These are phyloP conservation scores for Colletotrichum tropicale DNA, from an alignment of 2,329 filamentous ascomycete genomes.

Conservation along the genomic window DNA sequence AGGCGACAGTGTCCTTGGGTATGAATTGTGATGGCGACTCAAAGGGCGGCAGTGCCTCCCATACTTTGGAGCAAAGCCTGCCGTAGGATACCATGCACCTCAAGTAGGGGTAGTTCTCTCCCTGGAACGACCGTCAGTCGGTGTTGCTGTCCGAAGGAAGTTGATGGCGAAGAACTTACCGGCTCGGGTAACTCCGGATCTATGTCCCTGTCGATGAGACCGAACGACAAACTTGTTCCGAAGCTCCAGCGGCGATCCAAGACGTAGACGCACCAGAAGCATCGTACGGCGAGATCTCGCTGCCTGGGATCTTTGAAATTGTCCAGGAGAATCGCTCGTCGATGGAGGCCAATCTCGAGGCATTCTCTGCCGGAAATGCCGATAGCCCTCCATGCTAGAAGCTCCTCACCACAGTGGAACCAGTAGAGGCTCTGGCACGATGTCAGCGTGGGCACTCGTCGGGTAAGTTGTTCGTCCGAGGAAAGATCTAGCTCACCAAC, in stretches of 20 bases:
- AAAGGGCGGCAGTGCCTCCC: conserved; percentile 46
- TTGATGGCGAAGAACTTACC: conserved; percentile 22
- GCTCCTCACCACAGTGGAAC: conserved; percentile 52
- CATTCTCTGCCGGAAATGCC: conserved; percentile 49
- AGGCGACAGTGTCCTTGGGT: conserved; percentile 40
- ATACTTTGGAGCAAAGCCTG: conserved; percentile 48
- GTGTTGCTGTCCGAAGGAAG: background rate
- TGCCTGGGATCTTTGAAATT: conserved; percentile 36
- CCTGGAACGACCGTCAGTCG: conserved; percentile 20
- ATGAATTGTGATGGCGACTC: conserved; percentile 34
- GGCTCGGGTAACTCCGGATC: conserved; percentile 52
- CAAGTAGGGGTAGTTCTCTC: conserved; percentile 40
- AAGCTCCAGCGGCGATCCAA: conserved; percentile 58
- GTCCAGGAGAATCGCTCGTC: conserved; percentile 45
- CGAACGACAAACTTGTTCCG: conserved; percentile 53
- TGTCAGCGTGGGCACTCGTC: background rate
- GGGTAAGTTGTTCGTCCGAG: background rate
- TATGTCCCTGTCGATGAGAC: conserved; percentile 52
- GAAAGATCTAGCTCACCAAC: conserved; percentile 24
- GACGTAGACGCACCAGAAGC: conserved; percentile 58
- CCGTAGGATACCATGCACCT: conserved; percentile 54
- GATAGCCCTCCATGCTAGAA: conserved; percentile 52
- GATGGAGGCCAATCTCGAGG: conserved; percentile 53
- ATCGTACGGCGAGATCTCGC: conserved; percentile 34
- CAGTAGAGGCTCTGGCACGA: conserved; percentile 41